A percentile compares a stretch with the other conserved stretches of the same genome.
Conservation (phyloP, 208 protist genomes). For the Leishmania lainsoni region DNA sequence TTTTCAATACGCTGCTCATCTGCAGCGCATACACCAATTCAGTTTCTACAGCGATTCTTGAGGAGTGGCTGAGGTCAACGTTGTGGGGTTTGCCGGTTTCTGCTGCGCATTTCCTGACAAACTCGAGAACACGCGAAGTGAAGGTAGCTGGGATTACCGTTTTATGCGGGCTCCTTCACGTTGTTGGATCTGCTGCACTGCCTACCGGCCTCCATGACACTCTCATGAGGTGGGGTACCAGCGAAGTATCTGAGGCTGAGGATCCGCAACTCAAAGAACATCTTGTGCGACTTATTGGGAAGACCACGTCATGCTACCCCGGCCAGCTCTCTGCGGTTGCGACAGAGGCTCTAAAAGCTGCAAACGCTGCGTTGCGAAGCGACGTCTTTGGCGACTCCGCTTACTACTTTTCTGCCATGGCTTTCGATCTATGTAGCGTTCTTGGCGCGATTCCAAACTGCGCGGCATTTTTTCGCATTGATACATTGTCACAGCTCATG, state of each 20-base stretch:
- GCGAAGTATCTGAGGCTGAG: conserved; percentile 43
- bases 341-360: conserved; percentile 37
- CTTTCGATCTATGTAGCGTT: conserved; percentile 60
- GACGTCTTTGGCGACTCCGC: conserved; percentile 78
- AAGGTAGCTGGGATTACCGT: conserved; percentile 48
- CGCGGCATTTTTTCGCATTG: conserved; percentile 43
- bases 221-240: conserved; percentile 35
- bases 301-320: conserved; percentile 15
- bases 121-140: conserved; percentile 29
- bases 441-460: conserved; percentile 37
- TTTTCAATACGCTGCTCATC: conserved; percentile 58
- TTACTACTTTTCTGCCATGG: conserved; percentile 68
- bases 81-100: conserved; percentile 45
- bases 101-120: conserved; percentile 48
- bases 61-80: conserved; percentile 48
- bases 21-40: conserved; percentile 59
- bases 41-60: conserved; percentile 44
- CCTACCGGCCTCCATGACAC: conserved; percentile 41
- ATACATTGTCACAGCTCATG: conserved; percentile 60
- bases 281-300: conserved; percentile 30
- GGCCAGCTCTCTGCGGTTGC: conserved; percentile 17
- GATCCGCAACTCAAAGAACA: conserved; percentile 52
- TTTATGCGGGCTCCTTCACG: conserved; percentile 48
- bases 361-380: conserved; percentile 58
- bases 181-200: conserved; percentile 42